phyloP scores from a whole-genome alignment of 1,139 yeast genomes.

The Candida tunisiensis region DNA sequence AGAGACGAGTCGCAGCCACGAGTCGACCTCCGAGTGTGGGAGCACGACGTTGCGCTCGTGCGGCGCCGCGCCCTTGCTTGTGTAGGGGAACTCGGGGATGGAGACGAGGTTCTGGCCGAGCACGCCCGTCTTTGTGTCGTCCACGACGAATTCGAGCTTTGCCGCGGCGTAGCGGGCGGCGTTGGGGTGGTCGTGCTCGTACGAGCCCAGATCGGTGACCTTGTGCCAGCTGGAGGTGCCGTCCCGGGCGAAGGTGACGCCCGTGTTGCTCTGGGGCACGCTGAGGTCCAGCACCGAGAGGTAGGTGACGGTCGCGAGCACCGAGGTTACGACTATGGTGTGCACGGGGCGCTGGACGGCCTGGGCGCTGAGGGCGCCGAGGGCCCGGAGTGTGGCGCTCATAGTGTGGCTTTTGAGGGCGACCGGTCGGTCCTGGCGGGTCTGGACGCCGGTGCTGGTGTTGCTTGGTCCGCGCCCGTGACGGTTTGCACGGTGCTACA shows the following conservation, averaged over 20 bases:
- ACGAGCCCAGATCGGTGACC: slow-evolving; percentile 3
- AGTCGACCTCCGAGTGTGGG: slow-evolving; percentile 19
- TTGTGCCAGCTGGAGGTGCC: slow-evolving; percentile 11
- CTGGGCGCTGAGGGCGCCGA: slow-evolving; percentile 31
- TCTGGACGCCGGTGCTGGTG: background rate
- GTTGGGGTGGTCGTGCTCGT: slow-evolving; percentile 13
- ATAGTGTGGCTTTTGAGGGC: background rate
- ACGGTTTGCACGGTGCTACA: too few species aligned
- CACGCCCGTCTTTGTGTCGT: slow-evolving; percentile 4
- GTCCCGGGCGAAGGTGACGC: too few species aligned
- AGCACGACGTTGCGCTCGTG: slow-evolving; percentile 28
- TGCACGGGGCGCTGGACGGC: slow-evolving; percentile 86
- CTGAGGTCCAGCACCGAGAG: slow-evolving; percentile 71
- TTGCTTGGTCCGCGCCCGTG: too few species aligned
- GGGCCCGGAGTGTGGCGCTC: slow-evolving; percentile 3
- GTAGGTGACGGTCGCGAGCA: slow-evolving; percentile 70
- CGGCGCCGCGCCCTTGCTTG: slow-evolving; percentile 13
- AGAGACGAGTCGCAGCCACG: slow-evolving; percentile 21
- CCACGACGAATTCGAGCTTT: slow-evolving; percentile 34
- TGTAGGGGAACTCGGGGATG: slow-evolving; percentile 4
- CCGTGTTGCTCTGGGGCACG: too few species aligned
- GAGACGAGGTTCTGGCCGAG: slow-evolving; percentile 1
- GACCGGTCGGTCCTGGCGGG: background rate
- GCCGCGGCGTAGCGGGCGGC: slow-evolving; percentile 33
- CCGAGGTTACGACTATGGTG: slow-evolving; percentile 54